These are phyloP conservation scores for Ascocoryne sarcoides DNA, from an alignment of 2,329 filamentous ascomycete genomes.

Conservation along the genomic window DNA sequence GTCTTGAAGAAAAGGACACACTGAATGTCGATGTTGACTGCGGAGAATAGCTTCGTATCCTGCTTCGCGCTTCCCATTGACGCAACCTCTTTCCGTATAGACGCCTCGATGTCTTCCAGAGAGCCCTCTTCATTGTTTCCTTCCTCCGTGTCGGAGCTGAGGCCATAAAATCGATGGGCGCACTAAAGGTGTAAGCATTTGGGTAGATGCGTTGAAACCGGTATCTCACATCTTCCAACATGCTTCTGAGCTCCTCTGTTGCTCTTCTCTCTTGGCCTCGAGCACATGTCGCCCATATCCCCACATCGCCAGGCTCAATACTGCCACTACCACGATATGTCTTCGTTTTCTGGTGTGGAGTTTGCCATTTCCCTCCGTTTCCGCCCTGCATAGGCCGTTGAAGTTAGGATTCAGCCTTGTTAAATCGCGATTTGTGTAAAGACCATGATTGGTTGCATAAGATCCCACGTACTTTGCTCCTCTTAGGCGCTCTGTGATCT, in stretches of 20 bases:
- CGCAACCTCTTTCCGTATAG: conserved; percentile 64
- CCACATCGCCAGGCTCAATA: conserved; percentile 60
- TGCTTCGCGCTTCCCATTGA: conserved; percentile 41
- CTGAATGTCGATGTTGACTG: conserved; percentile 47
- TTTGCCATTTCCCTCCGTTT: conserved; percentile 51
- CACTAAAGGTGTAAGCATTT: conserved; percentile 39
- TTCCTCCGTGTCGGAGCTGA: conserved; percentile 27
- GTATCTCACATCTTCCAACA: conserved; percentile 55
- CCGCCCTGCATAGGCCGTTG: conserved; percentile 29
- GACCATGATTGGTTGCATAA: neutral
- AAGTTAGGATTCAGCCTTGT: neutral
- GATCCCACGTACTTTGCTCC: neutral
- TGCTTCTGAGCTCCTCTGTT: conserved; percentile 53
- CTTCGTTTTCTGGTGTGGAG: conserved; percentile 48
- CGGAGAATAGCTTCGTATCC: conserved; percentile 38
- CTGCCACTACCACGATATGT: conserved; percentile 35
- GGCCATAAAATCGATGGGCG: conserved; percentile 51
- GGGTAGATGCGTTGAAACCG: neutral
- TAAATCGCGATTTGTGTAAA: neutral
- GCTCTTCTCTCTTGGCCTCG: conserved; percentile 63
- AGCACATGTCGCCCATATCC: conserved; percentile 72
- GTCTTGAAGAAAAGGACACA: conserved; percentile 57
- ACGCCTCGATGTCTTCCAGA: conserved; percentile 59
- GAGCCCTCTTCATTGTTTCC: conserved; percentile 35
- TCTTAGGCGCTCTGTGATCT: neutral